Base-by-base conservation (phyloP, 345 rosid genomes). In the Erucastrum elatum region DNA sequence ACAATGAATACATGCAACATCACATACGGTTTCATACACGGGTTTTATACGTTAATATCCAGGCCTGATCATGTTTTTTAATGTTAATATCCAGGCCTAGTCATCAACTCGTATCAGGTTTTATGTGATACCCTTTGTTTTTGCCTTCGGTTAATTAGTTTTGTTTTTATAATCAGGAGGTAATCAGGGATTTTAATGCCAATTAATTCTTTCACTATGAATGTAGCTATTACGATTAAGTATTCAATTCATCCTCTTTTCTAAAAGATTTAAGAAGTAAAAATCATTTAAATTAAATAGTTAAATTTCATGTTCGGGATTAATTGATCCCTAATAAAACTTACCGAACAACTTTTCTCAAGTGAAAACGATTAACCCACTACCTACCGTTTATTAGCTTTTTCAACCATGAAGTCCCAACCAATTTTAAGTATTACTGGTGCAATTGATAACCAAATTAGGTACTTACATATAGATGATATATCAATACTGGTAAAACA, bases 1-100 rank as follows among this genome's bases (percentile, higher is more conserved):
- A 86, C 87, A 86, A 79, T 4, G 96, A 89, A 74, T 94, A 87
- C 75, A 53, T 90, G 3, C 15, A 59, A 60, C 64, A 60, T 15
- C 33, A 60, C 15, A 27, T 60, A 60, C 64, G 29, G 31, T 25
- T 58, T 58, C 63, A 27, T 59, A 21, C 21, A 21, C 21, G 21
- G 21, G 51, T 41, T 49, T 25, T 59, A 59, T 60, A 60, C 11
- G 30, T 21, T 58, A 56, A 17, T 56, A 2, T 56, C 29, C 12
- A 8, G 21, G 21, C 21, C 21, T 21, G 21, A 21, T 58, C 63
- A 27, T 59, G 30, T 33, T 33, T 33, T 33, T 1, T 33, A 34
- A 34, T 34, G 37, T 34, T 34, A 34, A 34, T 34, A 3, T 58
- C n/a, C n/a, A 9, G 31, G 31, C 63, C 9, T 59, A 59, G 27